Conservation (phyloP, 192 early-diverging fungal species). For the Entomortierella beljakovae region DNA sequence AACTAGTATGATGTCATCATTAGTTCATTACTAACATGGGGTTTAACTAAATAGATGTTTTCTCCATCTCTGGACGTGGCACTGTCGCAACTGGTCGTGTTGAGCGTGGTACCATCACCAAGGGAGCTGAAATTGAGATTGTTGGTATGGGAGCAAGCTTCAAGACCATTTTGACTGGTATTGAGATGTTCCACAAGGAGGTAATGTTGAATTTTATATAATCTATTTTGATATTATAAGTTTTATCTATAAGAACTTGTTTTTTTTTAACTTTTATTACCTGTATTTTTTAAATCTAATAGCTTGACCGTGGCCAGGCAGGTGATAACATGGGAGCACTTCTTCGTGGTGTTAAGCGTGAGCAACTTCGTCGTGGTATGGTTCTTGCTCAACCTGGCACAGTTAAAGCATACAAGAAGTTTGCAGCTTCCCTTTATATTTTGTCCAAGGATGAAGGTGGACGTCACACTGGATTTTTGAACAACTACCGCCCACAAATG, state of each 20-base stretch:
- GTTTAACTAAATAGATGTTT: conserved; percentile 76
- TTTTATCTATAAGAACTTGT: background rate
- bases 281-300: background rate
- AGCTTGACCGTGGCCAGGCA: conserved; percentile 94
- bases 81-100: conserved; percentile 96
- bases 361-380: conserved; percentile 94
- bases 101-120: conserved; percentile 91
- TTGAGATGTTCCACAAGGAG: conserved; percentile 99
- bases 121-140: conserved; percentile 97
- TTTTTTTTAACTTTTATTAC: background rate
- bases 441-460: conserved; percentile 99
- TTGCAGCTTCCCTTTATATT: conserved; percentile 92
- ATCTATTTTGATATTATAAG: background rate
- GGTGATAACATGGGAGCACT: conserved; percentile 99
- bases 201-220: conserved; percentile 2
- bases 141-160: conserved; percentile 90
- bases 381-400: conserved; percentile 92
- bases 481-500: conserved; percentile 98
- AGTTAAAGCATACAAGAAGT: conserved; percentile 96
- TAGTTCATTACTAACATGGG: too few species aligned
- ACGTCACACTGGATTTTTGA: conserved; percentile 96
- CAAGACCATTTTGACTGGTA: conserved; percentile 96
- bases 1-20: too few species aligned
- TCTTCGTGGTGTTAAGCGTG: conserved; percentile 97
- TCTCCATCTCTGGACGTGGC: conserved; percentile 98